Base-by-base conservation (phyloP, 192 early-diverging fungal genomes). In the Physocladia obscura region DNA sequence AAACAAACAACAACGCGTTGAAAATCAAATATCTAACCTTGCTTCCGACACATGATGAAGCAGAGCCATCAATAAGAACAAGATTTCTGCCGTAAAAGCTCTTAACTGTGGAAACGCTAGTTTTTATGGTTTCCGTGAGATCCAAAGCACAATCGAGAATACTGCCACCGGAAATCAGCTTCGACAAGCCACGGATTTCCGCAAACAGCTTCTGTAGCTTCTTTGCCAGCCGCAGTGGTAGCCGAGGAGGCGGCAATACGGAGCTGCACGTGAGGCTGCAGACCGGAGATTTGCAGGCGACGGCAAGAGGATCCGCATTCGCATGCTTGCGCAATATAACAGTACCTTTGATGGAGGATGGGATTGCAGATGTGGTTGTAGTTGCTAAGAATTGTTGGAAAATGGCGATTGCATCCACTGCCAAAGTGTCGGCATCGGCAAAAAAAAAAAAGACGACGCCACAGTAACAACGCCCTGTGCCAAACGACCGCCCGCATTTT, bases 391-490 rank as follows among this genome's bases (percentile, higher is more conserved):
- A 8, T 44, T 44, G 29, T 6, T 55, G 54, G 24, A 55, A 21
- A 22, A 30, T 11, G 6, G 29, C 29, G 24, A 21, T 30, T 13
- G 54, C 54, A 30, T 55, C 54, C 24, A 15, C 54, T 13, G 22
- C 22, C 8, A 6, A n/a, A n/a, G n/a, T 30, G 54, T 30, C 8
- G 54, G 24, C n/a, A 30, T 30, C 24, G 6, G 8, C 13, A 11
- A 6, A 30, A 11, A 15, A 15, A 22, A 6, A 15, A 15, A 13
- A 13, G 29, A 21, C 29, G 67, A 60, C 15, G 34, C 8, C 48
- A 52, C 30, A 1, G 71, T 60, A 26, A 76, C 51, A 52, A 76
- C 74, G 22, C 69, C 74, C 29, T 73, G 70, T 11, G 76, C 73
- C 13, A 74, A 37, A 5, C 76, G 47, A 24, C 13, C 24, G 5